Percentiles rank a stretch among this genome's conserved stretches.
Conservation (phyloP, 2,329 filamentous ascomycete genomes). For the Penicillium thymicola region DNA sequence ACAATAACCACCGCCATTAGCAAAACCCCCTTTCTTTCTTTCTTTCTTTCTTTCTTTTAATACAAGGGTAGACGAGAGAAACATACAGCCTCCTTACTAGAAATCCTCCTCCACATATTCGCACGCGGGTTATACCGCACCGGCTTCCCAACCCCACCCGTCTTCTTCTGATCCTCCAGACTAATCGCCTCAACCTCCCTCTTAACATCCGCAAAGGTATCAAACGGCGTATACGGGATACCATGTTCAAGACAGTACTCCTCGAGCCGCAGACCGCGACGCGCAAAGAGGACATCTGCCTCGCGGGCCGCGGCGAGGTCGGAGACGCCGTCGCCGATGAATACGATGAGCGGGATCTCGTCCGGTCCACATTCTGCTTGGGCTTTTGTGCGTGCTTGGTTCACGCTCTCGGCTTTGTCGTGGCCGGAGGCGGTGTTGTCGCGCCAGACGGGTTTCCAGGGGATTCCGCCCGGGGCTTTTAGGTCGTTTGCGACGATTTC, state of each 20-base stretch:
- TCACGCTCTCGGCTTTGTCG: constrained; percentile 64
- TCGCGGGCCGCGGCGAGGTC: constrained; percentile 64
- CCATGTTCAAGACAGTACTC: constrained; percentile 63
- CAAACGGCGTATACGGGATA: constrained; percentile 60
- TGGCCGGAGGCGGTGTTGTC: constrained; percentile 64
- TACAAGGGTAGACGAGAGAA: not conserved
- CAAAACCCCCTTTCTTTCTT: not conserved
- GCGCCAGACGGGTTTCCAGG: constrained; percentile 65
- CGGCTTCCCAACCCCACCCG: constrained; percentile 58
- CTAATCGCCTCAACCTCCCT: constrained; percentile 57
- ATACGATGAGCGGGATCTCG: constrained; percentile 63
- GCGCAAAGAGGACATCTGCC: constrained; percentile 66
- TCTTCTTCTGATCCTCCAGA: constrained; percentile 59
- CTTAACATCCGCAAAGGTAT: constrained; percentile 66
- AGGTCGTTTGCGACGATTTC: constrained; percentile 68
- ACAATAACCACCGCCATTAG: not conserved
- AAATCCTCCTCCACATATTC: constrained; percentile 64
- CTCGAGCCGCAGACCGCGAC: constrained; percentile 62
- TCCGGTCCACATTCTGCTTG: constrained; percentile 56
- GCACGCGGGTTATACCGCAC: constrained; percentile 64
- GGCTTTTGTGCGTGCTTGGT: constrained; percentile 57
- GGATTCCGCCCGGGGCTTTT: constrained; percentile 55
- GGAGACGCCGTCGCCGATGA: constrained; percentile 67
- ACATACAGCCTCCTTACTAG: constrained; percentile 55
- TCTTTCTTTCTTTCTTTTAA: no score